These are phyloP conservation scores for Bacidia gigantensis DNA, from an alignment of 495 filamentous ascomycete genomes.

Conservation along the genomic window DNA sequence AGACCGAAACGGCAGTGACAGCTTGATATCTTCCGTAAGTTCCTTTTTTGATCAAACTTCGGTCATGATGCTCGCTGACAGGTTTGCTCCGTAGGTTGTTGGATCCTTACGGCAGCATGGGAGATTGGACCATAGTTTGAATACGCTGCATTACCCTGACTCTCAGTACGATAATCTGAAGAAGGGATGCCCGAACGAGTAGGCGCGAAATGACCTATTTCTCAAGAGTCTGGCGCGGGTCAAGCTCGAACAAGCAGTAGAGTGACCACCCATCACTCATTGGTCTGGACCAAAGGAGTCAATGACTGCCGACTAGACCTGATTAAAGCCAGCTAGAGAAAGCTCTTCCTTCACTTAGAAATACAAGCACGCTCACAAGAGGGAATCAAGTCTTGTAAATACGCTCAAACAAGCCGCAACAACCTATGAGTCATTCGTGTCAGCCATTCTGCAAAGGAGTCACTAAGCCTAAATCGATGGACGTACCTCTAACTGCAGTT, in stretches of 20 bases:
- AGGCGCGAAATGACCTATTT: not conserved
- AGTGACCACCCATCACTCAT: no score
- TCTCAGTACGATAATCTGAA: constrained; percentile 72
- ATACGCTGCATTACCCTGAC: constrained; percentile 57
- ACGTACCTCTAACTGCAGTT: constrained; percentile 83
- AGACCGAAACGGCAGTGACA: constrained; percentile 47
- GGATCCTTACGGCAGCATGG: constrained; percentile 22
- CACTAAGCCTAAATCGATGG: not conserved
- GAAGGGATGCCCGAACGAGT: constrained; percentile 28
- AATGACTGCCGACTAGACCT: not conserved
- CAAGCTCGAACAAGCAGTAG: not conserved
- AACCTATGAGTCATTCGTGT: constrained; percentile 35
- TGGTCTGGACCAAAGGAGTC: not conserved
- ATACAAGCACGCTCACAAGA: constrained; percentile 44
- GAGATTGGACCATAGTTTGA: constrained; percentile 44
- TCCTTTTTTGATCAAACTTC: not conserved
- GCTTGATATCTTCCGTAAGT: constrained; percentile 47
- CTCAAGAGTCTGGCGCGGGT: not conserved
- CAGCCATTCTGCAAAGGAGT: not conserved
- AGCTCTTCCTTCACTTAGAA: not conserved
- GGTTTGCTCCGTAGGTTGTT: not conserved
- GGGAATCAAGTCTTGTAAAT: constrained; percentile 88
- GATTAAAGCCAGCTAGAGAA: not conserved
- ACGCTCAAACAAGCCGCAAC: constrained; percentile 92
- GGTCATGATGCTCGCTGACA: not conserved